These are phyloP conservation scores for Cryptococcus sp. DNA, from an alignment of 1,284 basidiomycete species.

Conservation along the genomic window DNA sequence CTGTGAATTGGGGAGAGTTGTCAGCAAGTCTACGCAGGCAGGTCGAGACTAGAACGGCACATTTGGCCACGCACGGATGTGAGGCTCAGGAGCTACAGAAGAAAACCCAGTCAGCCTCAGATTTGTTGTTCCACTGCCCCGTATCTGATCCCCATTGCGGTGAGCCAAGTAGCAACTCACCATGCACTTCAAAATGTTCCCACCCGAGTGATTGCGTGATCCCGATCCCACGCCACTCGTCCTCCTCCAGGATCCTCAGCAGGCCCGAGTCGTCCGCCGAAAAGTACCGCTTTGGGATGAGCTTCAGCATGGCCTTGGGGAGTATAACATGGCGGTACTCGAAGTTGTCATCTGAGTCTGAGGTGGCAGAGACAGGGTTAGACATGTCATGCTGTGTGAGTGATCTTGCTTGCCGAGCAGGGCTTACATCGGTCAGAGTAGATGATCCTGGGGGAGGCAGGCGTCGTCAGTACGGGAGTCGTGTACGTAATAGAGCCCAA, in stretches of 20 bases:
- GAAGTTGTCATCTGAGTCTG: conserved; percentile 55
- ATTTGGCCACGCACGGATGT: conserved; percentile 33
- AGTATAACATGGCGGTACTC: conserved; percentile 87
- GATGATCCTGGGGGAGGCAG: conserved; percentile 35
- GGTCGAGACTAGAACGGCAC: not conserved
- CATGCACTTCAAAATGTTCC: conserved; percentile 97
- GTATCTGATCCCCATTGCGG: not conserved
- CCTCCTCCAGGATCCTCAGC: conserved; percentile 75
- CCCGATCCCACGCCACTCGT: conserved; percentile 93
- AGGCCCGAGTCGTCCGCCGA: conserved; percentile 68
- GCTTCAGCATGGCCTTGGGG: conserved; percentile 80
- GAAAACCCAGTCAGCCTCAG: not conserved
- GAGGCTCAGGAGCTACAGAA: conserved; percentile 42
- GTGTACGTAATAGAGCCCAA: not conserved
- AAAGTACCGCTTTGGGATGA: conserved; percentile 74
- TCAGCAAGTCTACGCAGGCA: not conserved
- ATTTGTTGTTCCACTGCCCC: conserved; percentile 2
- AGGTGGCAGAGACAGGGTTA: not conserved
- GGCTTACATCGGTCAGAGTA: conserved; percentile 49
- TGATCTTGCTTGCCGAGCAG: not conserved
- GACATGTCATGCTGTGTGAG: not conserved
- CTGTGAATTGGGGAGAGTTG: conserved; percentile 21
- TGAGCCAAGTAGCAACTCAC: conserved; percentile 57
- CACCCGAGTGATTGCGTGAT: conserved; percentile 94
- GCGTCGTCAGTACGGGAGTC: conserved; percentile 1